A percentile compares a stretch with the other conserved stretches of the same genome.
phyloP scores from a whole-genome alignment of 345 rosid genomes.

The Hypericum androsaemum region DNA sequence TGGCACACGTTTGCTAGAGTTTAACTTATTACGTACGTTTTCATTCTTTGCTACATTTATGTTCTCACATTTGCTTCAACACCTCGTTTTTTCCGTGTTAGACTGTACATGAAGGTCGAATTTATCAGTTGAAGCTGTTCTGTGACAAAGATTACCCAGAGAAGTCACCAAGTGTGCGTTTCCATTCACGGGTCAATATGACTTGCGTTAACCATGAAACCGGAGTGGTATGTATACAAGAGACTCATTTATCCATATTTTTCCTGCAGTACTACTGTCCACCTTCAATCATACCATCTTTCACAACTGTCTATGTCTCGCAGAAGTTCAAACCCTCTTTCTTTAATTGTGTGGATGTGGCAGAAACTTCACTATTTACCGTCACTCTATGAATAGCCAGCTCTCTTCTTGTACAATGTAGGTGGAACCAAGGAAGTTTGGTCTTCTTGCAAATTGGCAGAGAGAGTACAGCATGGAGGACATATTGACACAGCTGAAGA shows the following conservation, averaged over 20 bases:
- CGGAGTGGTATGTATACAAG: constrained; percentile 57
- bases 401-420: no score
- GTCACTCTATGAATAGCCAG: no score
- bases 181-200: constrained; percentile 89
- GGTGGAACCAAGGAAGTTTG: constrained; percentile 71
- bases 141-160: constrained; percentile 97
- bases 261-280: not conserved
- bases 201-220: constrained; percentile 91
- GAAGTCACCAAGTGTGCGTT: constrained; percentile 91
- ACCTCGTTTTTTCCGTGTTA: constrained; percentile 12
- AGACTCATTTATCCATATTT: not conserved
- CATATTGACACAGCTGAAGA: constrained; percentile 58
- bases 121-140: constrained; percentile 94
- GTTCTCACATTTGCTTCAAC: no score
- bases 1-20: no score
- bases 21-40: no score
- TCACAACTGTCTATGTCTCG: not conserved
- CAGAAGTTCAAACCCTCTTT: not conserved
- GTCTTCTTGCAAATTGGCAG: constrained; percentile 33
- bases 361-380: no score
- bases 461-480: constrained; percentile 55
- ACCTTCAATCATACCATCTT: not conserved
- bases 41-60: no score
- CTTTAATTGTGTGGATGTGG: not conserved
- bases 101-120: constrained; percentile 96